These are phyloP conservation scores for Colletotrichum zoysiae DNA, from an alignment of 2,329 filamentous ascomycete species.

Conservation along the genomic window DNA sequence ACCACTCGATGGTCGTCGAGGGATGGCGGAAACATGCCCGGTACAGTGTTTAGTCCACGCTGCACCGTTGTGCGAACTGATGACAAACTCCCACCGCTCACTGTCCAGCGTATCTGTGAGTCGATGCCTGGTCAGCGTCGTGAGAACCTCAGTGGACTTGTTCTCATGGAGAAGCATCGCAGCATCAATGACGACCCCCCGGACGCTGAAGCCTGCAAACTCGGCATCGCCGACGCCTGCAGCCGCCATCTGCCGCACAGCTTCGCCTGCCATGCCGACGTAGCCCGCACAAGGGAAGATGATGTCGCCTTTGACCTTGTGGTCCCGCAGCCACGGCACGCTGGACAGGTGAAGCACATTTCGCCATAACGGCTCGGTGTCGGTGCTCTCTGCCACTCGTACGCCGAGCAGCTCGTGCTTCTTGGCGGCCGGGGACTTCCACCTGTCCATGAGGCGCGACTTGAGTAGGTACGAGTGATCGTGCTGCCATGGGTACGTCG, in stretches of 20 bases:
- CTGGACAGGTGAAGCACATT: constrained; percentile 44
- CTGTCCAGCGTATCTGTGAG: constrained; percentile 48
- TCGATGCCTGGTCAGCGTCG: constrained; percentile 46
- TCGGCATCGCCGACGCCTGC: no score
- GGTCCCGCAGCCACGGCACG: constrained; percentile 58
- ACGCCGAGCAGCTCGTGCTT: constrained; percentile 44
- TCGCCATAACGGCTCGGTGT: constrained; percentile 41
- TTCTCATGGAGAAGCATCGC: constrained; percentile 50
- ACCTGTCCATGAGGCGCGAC: no score
- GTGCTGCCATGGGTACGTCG: no score
- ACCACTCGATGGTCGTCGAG: no score
- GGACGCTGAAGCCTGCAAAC: no score
- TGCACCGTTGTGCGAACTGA: constrained; percentile 46
- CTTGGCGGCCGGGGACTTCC: no score
- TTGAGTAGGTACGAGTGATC: no score
- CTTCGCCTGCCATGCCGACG: constrained; percentile 49
- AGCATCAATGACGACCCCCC: constrained; percentile 47
- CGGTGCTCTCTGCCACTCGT: constrained; percentile 37
- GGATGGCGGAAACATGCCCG: no score
- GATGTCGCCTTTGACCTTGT: constrained; percentile 58
- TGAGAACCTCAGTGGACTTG: constrained; percentile 48
- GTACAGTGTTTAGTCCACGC: constrained; percentile 48
- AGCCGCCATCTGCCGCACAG: constrained; percentile 43
- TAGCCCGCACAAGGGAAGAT: constrained; percentile 57
- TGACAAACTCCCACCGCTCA: constrained; percentile 50